Percentiles rank a stretch among this genome's conserved stretches.
Conservation (phyloP, 1,284 basidiomycete genomes). For the Ceraceosorus bombacis region DNA sequence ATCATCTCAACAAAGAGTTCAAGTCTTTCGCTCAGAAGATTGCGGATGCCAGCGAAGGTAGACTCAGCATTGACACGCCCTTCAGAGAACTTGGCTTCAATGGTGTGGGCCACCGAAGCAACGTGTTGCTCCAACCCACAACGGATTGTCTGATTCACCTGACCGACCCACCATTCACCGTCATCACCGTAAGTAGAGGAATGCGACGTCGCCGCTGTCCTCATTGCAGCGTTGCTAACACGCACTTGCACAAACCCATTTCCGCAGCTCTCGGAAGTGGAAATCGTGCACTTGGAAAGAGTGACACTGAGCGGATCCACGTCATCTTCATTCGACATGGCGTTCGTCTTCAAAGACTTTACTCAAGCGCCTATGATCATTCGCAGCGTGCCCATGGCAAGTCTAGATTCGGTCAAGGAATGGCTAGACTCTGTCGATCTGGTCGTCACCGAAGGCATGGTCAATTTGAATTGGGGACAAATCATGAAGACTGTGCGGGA, state of each 20-base stretch:
- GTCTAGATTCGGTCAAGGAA: constrained; percentile 47
- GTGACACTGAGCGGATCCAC: constrained; percentile 61
- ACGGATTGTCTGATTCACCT: constrained; percentile 95
- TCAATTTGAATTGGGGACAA: constrained; percentile 95
- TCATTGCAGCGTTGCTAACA: too few relatives aligned
- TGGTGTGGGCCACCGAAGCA: constrained; percentile 92
- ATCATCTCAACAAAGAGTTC: constrained; percentile 88
- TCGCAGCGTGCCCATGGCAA: constrained; percentile 39
- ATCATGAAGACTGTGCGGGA: constrained; percentile 58
- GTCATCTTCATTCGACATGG: constrained; percentile 86
- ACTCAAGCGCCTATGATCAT: constrained; percentile 70
- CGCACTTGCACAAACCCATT: too few relatives aligned
- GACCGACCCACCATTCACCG: constrained; percentile 89
- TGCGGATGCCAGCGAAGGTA: constrained; percentile 70
- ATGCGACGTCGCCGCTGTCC: too few relatives aligned
- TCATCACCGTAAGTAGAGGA: constrained; percentile 59
- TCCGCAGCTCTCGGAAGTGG: constrained; percentile 69
- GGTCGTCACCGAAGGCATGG: constrained; percentile 86
- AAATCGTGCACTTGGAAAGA: constrained; percentile 92
- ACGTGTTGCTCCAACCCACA: constrained; percentile 87
- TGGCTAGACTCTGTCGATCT: constrained; percentile 94
- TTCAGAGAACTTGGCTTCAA: constrained; percentile 96
- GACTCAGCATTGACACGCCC: constrained; percentile 87
- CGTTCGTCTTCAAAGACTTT: constrained; percentile 94
- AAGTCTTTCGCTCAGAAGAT: constrained; percentile 88